Evolutionary conservation across 805 yeast species (phyloP).

Genomic region (Lipomyces kockii): DNA sequence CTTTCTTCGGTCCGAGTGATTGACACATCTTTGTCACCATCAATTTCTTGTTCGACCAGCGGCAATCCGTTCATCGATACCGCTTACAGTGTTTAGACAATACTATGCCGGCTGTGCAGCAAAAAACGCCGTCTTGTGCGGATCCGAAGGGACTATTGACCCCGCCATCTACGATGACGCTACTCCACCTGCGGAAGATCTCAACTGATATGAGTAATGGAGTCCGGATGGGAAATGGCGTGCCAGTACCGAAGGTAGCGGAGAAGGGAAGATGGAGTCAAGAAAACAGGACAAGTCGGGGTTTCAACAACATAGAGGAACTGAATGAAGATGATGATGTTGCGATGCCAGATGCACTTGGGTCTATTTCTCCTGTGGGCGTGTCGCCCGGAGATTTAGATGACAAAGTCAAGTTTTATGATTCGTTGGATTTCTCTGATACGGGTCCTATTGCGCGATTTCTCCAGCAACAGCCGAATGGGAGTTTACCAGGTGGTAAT

Average conservation of each 20-base stretch:
- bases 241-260: neutral
- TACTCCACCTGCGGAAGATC: neutral
- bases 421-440: neutral
- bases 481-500: neutral
- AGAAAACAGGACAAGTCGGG: neutral
- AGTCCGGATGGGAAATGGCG: neutral
- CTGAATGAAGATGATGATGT: neutral
- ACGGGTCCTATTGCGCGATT: neutral
- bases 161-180: conserved; percentile 6
- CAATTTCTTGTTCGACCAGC: neutral
- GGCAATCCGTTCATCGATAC: neutral
- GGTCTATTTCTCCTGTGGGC: neutral
- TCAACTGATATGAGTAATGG: neutral
- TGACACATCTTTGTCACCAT: neutral
- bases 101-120: neutral
- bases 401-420: neutral
- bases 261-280: neutral
- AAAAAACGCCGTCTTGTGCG: neutral
- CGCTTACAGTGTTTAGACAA: neutral
- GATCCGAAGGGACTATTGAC: conserved; percentile 1
- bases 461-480: neutral
- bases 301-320: neutral
- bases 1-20: neutral
- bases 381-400: neutral
- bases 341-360: neutral